Evolutionary conservation across 2,329 filamentous ascomycete genomes (phyloP).

Genomic region (Sarocladiaceae sp.): DNA sequence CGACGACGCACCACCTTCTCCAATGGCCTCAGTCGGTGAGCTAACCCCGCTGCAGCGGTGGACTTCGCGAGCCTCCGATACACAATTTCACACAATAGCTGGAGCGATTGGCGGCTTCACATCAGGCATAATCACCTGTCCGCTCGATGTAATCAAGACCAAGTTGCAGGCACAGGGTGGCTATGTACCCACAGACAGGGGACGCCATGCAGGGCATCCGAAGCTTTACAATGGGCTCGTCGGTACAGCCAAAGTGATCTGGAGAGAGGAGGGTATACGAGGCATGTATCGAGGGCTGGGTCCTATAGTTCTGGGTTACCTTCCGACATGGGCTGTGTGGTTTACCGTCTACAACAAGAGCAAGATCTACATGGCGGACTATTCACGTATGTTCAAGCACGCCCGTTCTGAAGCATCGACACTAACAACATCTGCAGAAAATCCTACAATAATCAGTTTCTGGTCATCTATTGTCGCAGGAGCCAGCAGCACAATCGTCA

Average conservation of each 20-base stretch:
- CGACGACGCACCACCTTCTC: conserved; percentile 11
- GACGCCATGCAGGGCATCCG: conserved; percentile 43
- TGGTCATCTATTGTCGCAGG: conserved; percentile 90
- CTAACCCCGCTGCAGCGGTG: conserved; percentile 50
- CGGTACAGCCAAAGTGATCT: conserved; percentile 82
- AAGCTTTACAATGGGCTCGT: conserved; percentile 80
- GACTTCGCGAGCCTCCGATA: conserved; percentile 52
- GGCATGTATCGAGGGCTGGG: conserved; percentile 92
- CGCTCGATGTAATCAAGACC: conserved; percentile 98
- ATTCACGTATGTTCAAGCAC: conserved; percentile 50
- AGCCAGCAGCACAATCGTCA: conserved; percentile 86
- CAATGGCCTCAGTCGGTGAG: conserved; percentile 25
- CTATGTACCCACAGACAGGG: conserved; percentile 54
- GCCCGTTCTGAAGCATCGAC: background rate
- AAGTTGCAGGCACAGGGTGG: conserved; percentile 94
- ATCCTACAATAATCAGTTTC: conserved; percentile 73
- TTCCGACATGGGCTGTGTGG: conserved; percentile 98
- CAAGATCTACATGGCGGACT: conserved; percentile 66
- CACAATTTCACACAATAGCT: conserved; percentile 75
- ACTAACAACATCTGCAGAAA: conserved; percentile 46
- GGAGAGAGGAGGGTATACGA: conserved; percentile 79
- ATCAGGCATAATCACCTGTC: conserved; percentile 91
- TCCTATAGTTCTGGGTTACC: conserved; percentile 90
- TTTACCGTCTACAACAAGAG: conserved; percentile 93
- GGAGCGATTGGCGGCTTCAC: conserved; percentile 88